Conservation (phyloP, 2,329 filamentous ascomycete species). For the Chrysosporium keratinophilum region DNA sequence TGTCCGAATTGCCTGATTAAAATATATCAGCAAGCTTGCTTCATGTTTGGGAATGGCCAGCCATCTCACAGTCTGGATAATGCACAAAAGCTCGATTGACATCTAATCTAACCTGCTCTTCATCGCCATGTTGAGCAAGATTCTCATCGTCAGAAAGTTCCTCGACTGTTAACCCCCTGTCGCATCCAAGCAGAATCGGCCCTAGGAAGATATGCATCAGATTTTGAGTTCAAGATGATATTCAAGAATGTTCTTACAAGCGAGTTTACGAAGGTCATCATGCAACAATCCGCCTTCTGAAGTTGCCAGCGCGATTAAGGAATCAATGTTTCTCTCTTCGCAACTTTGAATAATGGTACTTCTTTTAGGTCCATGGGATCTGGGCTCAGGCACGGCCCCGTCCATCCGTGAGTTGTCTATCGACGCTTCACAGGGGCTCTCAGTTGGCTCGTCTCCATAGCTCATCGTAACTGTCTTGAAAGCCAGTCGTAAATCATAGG, state of each 20-base stretch:
- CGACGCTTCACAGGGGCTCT: not conserved
- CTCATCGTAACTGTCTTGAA: not conserved
- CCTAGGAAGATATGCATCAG: conserved; percentile 21
- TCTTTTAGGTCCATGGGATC: conserved; percentile 28
- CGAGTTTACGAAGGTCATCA: conserved; percentile 58
- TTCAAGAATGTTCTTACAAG: conserved; percentile 51
- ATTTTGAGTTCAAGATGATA: not conserved
- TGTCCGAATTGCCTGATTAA: conserved; percentile 52
- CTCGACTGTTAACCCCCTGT: conserved; percentile 16
- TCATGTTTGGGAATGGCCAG: not conserved
- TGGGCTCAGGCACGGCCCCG: not conserved
- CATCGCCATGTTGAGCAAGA: conserved; percentile 71
- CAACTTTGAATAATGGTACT: conserved; percentile 51
- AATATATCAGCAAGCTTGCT: not conserved
- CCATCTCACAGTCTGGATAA: conserved; percentile 65
- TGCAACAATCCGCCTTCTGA: conserved; percentile 57
- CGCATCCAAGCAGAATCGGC: conserved; percentile 40
- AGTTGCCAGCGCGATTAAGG: conserved; percentile 49
- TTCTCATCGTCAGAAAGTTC: conserved; percentile 19
- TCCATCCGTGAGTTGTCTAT: not conserved
- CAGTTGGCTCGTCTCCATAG: not conserved
- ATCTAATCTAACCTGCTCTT: conserved; percentile 83
- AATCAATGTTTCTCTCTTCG: conserved; percentile 45
- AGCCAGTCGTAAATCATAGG: not conserved
- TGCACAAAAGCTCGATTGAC: conserved; percentile 96